Percentiles rank a stretch among this genome's conserved stretches.
Conservation (phyloP, 805 yeast genomes). For the Saturnispora saitoi region DNA sequence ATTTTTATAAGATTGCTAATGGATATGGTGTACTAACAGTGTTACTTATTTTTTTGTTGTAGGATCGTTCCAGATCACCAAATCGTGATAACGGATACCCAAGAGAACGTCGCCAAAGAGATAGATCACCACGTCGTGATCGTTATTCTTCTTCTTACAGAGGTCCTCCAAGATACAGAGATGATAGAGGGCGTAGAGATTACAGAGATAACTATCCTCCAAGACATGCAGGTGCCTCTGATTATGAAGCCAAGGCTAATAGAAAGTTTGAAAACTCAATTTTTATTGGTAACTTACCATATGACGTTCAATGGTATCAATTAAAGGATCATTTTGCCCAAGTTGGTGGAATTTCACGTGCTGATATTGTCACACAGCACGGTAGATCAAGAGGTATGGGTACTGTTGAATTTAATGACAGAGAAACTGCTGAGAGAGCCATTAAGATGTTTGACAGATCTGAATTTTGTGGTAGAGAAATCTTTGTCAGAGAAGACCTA, state of each 20-base stretch:
- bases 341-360: slow-evolving; percentile 62
- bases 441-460: slow-evolving; percentile 61
- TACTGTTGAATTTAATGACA: slow-evolving; percentile 70
- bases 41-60: background rate
- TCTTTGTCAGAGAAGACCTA: slow-evolving; percentile 84
- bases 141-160: slow-evolving; percentile 5
- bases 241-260: slow-evolving; percentile 32
- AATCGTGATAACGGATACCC: slow-evolving; percentile 19
- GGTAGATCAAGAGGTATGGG: slow-evolving; percentile 88
- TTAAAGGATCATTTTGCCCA: slow-evolving; percentile 50
- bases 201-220: slow-evolving; percentile 11
- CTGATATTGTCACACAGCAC: slow-evolving; percentile 71
- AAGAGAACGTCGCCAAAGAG: slow-evolving; percentile 19
- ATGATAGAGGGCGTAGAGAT: slow-evolving; percentile 20
- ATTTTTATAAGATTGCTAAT: background rate
- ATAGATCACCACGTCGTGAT: slow-evolving; percentile 11
- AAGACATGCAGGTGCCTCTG: slow-evolving; percentile 14
- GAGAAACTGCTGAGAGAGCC: slow-evolving; percentile 62
- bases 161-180: slow-evolving; percentile 16
- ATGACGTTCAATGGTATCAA: slow-evolving; percentile 49
- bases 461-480: slow-evolving; percentile 60
- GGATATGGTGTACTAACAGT: background rate
- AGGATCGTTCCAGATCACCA: slow-evolving; percentile 28
- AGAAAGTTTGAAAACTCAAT: slow-evolving; percentile 63
- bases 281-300: slow-evolving; percentile 69